Conservation (phyloP, 2,329 filamentous ascomycete genomes). For the Botrytis elliptica region DNA sequence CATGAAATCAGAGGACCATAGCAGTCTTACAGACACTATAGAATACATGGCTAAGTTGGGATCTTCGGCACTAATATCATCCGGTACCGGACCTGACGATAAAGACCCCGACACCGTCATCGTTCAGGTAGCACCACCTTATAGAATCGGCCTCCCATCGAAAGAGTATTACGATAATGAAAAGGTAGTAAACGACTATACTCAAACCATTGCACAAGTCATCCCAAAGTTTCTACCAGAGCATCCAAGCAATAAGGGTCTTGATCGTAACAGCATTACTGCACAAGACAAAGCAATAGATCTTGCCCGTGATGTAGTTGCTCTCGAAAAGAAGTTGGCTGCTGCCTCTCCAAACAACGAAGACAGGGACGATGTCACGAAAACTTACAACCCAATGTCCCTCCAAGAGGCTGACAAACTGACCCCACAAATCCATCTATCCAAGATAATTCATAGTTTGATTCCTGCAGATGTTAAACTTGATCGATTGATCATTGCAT, state of each 20-base stretch:
- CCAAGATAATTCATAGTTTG: conserved; percentile 51
- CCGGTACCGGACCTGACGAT: conserved; percentile 37
- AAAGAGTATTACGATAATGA: conserved; percentile 60
- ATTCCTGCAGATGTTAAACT: conserved; percentile 51
- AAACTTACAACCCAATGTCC: conserved; percentile 65
- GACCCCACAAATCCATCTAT: conserved; percentile 55
- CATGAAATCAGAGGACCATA: conserved; percentile 35
- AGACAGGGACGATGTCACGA: conserved; percentile 61
- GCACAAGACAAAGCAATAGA: conserved; percentile 23
- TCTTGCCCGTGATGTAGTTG: conserved; percentile 46
- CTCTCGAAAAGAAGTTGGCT: conserved; percentile 62
- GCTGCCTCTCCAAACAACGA: conserved; percentile 56
- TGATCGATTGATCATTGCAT: conserved; percentile 56
- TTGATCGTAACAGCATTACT: conserved; percentile 23
- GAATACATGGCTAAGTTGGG: conserved; percentile 48
- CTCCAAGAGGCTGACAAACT: conserved; percentile 55
- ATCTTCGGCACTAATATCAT: conserved; percentile 41
- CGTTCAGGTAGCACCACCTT: conserved; percentile 47
- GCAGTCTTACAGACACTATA: conserved; percentile 47
- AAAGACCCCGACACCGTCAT: conserved; percentile 49
- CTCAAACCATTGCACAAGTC: conserved; percentile 41
- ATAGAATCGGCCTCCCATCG: conserved; percentile 56
- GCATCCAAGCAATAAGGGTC: conserved; percentile 12
- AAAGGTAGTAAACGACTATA: conserved; percentile 52
- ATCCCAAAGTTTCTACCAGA: conserved; percentile 31